Base-by-base conservation (phyloP, 495 filamentous ascomycete genomes). In the Penicillium bialowiezense region DNA sequence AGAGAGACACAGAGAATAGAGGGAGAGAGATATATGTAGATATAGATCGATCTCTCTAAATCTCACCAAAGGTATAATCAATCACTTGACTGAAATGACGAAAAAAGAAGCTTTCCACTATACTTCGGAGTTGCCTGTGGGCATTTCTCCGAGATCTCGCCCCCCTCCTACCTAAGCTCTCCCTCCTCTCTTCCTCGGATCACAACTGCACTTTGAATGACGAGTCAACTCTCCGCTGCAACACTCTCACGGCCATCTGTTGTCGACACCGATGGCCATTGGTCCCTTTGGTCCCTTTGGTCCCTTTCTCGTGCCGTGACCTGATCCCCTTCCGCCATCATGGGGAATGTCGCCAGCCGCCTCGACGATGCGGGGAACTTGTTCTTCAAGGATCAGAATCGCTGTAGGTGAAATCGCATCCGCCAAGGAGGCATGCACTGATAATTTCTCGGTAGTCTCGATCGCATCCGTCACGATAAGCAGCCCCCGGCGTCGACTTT, bases 261-360 rank as follows among this genome's bases (percentile, higher is more conserved):
- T 48, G 52, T 50, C 43, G 55, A 63, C 55, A 51, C 54, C 43
- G 69, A 72, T 73, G 68, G 62, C 63, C 44, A 53, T 58, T 60
- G 58, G 46, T 55, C 62, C 57, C 58, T 58, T 59, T 59, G 60
- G 59, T 60, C 51, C 52, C 59, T 58, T 59, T 59, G 60, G 59
- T 60, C 51, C 52, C 55, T 45, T 51, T 59, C 50, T 64, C 62
- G 52, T 59, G 60, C 62, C 53, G 64, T 63, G 54, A 67, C 53
- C 53, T 62, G 52, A 63, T 50, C 35, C 43, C 31, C 28, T 54
- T 39, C 47, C 51, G 56, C 48, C 63, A 70, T 60, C 56, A 98
- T 98, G 93, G 93, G 93, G 53, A 91, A 88, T 76, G 87, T 97
- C 68, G 87, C 81, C 69, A 97, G 91, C 76, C 86, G 84, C 69